Evolutionary conservation across 1,139 yeast genomes (phyloP).

Genomic region (Hansenula lynferdii): DNA sequence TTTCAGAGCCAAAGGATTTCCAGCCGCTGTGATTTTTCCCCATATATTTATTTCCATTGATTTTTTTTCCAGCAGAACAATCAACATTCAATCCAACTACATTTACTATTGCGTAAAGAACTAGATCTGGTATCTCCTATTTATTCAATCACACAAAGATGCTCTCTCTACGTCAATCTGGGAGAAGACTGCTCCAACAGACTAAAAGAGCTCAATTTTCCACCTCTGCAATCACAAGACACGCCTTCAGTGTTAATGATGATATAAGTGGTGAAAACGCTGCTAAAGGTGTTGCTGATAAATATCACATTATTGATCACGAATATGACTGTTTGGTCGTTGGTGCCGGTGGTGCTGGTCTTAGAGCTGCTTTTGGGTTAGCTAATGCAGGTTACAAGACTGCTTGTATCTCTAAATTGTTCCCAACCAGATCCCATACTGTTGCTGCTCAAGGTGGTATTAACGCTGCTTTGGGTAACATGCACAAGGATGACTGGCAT

Average conservation of each 20-base stretch:
- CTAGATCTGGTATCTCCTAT: too few relatives aligned
- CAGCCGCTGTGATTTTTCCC: too few relatives aligned
- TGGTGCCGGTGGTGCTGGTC: constrained; percentile 99
- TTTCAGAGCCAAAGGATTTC: too few relatives aligned
- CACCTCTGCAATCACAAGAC: constrained; percentile 15
- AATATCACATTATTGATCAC: constrained; percentile 91
- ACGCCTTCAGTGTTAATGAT: constrained; percentile 24
- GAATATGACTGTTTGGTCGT: constrained; percentile 97
- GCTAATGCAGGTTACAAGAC: constrained; percentile 98
- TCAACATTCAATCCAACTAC: too few relatives aligned
- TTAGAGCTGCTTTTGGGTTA: constrained; percentile 96
- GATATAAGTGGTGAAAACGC: constrained; percentile 31
- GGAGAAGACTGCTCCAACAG: constrained; percentile 11
- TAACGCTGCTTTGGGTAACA: constrained; percentile 93
- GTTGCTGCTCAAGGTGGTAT: constrained; percentile 99
- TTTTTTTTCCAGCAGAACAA: too few relatives aligned
- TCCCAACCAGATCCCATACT: constrained; percentile 98
- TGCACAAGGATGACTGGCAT: constrained; percentile 98
- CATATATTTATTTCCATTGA: too few relatives aligned
- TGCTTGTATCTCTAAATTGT: constrained; percentile 94
- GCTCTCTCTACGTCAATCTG: constrained; percentile 21
- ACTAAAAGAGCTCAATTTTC: constrained; percentile 17
- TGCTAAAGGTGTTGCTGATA: constrained; percentile 54
- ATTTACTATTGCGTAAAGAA: too few relatives aligned
- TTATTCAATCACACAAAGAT: too few relatives aligned